Base-by-base conservation (phyloP, 768 basidiomycete species). In the Daedaleopsis sinensis region DNA sequence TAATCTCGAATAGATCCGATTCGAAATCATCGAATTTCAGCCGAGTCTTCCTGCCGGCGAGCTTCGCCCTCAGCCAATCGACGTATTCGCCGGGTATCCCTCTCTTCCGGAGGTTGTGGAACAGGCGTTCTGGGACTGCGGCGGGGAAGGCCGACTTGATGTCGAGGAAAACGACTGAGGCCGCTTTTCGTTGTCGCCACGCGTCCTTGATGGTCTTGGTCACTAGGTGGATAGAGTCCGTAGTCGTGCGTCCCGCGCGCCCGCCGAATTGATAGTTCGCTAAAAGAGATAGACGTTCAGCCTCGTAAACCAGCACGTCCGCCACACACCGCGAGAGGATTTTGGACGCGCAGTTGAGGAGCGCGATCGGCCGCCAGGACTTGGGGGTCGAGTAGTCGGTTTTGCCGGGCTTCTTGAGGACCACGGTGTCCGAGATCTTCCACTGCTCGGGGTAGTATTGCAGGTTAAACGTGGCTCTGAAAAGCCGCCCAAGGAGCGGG, bases 91-190 rank as follows among this genome's bases (percentile, higher is more conserved):
- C 50, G 21, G 65, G 65, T 2, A 67, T 36, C 15, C 65, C 58
- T 12, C 48, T 10, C 49, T 6, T 8, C 1, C 59, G 55, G 44
- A 67, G 56, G 35, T 61, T 42, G 39, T 42, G 39, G 39, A 42
- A 18, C 39, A 42, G 39, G 13, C 43, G 38, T 64, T 59, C 12
- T 18, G 59, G 53, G 39, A 32, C 50, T 1, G 57, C 60, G 23
- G 57, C 65, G 7, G 66, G 66, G 43, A 67, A 82, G 0, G 75
- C 73, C 2, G 71, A 66, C 47, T 79, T 75, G 32, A 82, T 68
- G 9, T 61, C 70, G 2, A 74, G 52, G 9, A 74, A 67, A 0
- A 80, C 61, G 1, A 71, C 42, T 58, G 47, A 72, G 72, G 1
- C 78, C 0, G 68, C 74, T 50, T 74, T 63, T 0, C 47, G 38